Evolutionary conservation across 2,329 filamentous ascomycete species (phyloP), one percentile per base, ranked within the genome.

Genomic region (Tolypocladium pustulatum): DNA sequence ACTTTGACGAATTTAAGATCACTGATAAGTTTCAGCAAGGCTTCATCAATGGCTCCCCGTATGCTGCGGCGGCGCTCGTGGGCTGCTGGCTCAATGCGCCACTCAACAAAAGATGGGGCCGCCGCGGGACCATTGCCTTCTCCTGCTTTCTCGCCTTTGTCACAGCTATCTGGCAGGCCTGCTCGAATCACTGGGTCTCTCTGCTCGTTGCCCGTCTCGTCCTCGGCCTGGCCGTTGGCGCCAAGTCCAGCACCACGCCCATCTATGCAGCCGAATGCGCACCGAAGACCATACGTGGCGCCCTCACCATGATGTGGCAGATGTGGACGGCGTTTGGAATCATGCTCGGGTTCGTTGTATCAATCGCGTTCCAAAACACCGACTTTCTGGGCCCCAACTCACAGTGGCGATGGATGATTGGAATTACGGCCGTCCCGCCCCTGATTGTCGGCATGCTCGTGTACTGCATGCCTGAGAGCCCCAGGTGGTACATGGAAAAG

Each of bases 241-340:
- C 83, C 38, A 88, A 88, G 67, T 81, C 81, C 15, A 79, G 78
- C 6, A 83, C 78, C 0, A 82, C 86, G 0, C 88, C 89, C 0
- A 83, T 91, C 53, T 91, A 89, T 65, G 84, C 86, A 0, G 87
- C 88, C 1, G 88, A 91, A 68, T 87, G 82, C 54, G 80, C 84
- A 0, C 87, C 87, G 0, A 83, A 86, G 2, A 67, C 76, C 6
- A 85, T 90, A 57, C 81, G 87, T 63, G 87, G 88, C 63, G 88
- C 86, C 13, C 76, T 93, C 12, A 88, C 91, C 62, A 92, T 93
- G 89, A 86, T 85, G 65, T 92, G 89, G 88, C 79, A 72, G 60
- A 64, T 64, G 63, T 63, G 63, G 63, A 64, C 58, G 9, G 60
- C 59, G n/a, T 64, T 64, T 49, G 60, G 76, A 27, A 76, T 77